These are phyloP conservation scores for Vicia sativa DNA, from an alignment of 306 rosid species.

Conservation along the genomic window DNA sequence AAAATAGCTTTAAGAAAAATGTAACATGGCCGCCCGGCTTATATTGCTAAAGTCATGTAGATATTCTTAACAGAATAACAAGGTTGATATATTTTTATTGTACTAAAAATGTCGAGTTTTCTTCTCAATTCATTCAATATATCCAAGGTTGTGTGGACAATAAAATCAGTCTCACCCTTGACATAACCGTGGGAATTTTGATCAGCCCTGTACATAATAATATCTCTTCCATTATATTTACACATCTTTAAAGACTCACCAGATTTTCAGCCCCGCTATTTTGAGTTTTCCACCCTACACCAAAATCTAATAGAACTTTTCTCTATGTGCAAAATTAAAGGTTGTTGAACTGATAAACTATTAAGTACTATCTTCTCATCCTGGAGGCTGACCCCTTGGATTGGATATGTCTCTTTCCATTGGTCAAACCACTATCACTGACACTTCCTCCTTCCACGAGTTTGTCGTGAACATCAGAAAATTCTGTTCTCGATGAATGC, in stretches of 20 bases:
- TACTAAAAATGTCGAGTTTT: not conserved
- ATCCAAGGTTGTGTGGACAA: not conserved
- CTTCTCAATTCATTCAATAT: constrained; percentile 8
- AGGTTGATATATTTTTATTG: not conserved
- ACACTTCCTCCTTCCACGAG: constrained; percentile 83
- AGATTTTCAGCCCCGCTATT: not conserved
- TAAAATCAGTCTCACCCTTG: constrained; percentile 4
- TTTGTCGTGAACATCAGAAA: constrained; percentile 63
- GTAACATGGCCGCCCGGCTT: no score
- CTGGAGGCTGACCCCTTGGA: constrained; percentile 55
- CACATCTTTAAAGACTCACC: constrained; percentile 18
- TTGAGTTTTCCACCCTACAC: constrained; percentile 20
- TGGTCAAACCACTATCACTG: constrained; percentile 80
- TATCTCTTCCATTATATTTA: constrained; percentile 15
- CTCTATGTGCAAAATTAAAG: constrained; percentile 35
- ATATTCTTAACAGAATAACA: not conserved
- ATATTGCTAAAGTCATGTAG: not conserved
- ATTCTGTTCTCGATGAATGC: constrained; percentile 69
- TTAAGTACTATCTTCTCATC: constrained; percentile 48
- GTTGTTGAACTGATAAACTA: constrained; percentile 17
- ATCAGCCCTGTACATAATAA: constrained; percentile 1
- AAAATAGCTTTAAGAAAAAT: no score
- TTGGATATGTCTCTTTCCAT: constrained; percentile 58
- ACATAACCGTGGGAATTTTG: constrained; percentile 17
- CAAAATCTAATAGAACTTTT: constrained; percentile 24